Evolutionary conservation across 352 stramenopile species (phyloP), one percentile per base, ranked within the genome.

Genomic region (Blastocystis hominis): DNA sequence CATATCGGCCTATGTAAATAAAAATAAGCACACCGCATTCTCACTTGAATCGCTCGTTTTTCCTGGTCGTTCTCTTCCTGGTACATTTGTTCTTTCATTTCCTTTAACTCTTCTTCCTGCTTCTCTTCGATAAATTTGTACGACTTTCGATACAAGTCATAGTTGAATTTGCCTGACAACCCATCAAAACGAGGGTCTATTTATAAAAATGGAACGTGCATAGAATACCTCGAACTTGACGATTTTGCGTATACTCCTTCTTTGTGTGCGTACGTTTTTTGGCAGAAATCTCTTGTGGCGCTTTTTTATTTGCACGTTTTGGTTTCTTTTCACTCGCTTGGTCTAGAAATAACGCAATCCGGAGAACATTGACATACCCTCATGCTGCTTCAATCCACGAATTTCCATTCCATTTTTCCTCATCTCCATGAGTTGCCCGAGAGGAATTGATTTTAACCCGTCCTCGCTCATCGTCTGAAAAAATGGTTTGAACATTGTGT

Each of bases 131-230:
- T 87, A 38, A 61, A 87, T 34, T 75, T 87, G n/a, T 87, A 87
- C 30, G 77, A 87, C 34, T 87, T 87, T 40, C 77, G 68, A 36
- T 78, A 87, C 30, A 87, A 34, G 34, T 87, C 77, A 64, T 87
- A 75, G 66, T 87, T 87, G n/a, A 78, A 77, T 59, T 87, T 87
- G 7, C 77, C 77, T 36, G 62, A 87, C 30, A 87, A 59, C 30
- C 66, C 47, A 59, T 87, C 77, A 77, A 87, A 87, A 36, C 77
- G 77, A 61, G 77, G 77, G 75, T 87, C 77, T 87, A 87, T 17
- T 24, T 6, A 15, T 24, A 46, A 77, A 36, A 3, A 76, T 9
- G 13, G 2, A 13, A 36, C 53, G 15, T 53, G 9, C 47, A 15
- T 40, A 72, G 20, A 36, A 7, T 66, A 87, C 62, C 66, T 9